Percentiles rank a stretch among this genome's conserved stretches.
phyloP scores from a whole-genome alignment of 202 grass and related monocot genomes.

The Digitaria exilis region DNA sequence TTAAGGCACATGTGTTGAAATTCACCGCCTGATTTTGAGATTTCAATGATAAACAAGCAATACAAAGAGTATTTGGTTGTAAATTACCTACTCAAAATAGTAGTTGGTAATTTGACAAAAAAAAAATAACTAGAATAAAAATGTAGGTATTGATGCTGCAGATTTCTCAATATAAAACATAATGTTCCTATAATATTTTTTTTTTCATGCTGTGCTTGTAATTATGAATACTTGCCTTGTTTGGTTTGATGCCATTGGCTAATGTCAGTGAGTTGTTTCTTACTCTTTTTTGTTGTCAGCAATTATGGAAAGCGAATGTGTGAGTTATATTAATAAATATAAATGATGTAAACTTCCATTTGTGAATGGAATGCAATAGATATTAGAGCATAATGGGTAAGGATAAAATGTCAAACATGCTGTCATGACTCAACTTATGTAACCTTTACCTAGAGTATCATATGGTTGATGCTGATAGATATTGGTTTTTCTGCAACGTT shows the following conservation, averaged over 20 bases:
- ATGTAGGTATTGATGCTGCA: not conserved
- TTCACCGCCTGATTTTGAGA: not conserved
- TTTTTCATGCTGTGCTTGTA: not conserved
- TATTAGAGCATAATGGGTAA: not conserved
- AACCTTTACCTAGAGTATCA: not conserved
- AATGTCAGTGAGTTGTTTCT: not conserved
- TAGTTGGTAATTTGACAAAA: not conserved
- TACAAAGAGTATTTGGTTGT: not conserved
- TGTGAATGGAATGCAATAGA: not conserved
- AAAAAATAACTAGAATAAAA: not conserved
- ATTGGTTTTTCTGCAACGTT: not conserved
- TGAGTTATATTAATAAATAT: not conserved
- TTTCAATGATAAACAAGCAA: not conserved
- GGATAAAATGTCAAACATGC: slow-evolving; percentile 14
- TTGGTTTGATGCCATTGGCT: not conserved
- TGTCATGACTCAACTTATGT: not conserved
- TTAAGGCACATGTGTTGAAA: not conserved
- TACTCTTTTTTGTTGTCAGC: not conserved
- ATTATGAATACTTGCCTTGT: slow-evolving; percentile 2
- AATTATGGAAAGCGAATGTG: slow-evolving; percentile 8
- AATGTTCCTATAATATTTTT: not conserved
- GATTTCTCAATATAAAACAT: not conserved
- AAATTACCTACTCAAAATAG: not conserved
- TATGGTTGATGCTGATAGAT: not conserved
- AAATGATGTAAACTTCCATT: not conserved